Percentiles rank a stretch among this genome's conserved stretches.
Evolutionary conservation across 495 filamentous ascomycete genomes (phyloP).

Genomic region (Bombardia bombarda): DNA sequence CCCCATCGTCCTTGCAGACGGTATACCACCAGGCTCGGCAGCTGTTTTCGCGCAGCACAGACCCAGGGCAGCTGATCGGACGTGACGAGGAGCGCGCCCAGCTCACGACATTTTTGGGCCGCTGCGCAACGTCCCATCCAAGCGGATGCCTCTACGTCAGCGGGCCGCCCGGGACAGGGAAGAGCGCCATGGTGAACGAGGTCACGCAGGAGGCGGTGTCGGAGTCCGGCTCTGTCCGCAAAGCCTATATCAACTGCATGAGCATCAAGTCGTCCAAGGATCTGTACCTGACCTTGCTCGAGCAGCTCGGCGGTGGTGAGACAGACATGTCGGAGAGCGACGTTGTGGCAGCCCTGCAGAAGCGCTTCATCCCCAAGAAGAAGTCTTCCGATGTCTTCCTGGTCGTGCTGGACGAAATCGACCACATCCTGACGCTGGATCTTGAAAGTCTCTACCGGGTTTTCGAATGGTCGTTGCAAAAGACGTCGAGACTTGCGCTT

Average conservation of each 20-base stretch:
- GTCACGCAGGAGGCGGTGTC: conserved; percentile 52
- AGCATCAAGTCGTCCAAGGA: conserved; percentile 80
- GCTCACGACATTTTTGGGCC: conserved; percentile 59
- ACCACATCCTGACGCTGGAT: conserved; percentile 82
- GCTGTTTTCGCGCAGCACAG: conserved; percentile 71
- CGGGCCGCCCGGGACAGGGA: conserved; percentile 91
- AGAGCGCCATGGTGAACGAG: conserved; percentile 84
- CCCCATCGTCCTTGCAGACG: conserved; percentile 53
- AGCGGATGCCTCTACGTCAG: conserved; percentile 93
- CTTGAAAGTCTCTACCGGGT: conserved; percentile 78
- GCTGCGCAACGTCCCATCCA: conserved; percentile 47
- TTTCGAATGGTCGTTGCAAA: conserved; percentile 86
- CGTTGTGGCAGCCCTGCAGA: conserved; percentile 51
- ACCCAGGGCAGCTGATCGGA: conserved; percentile 70
- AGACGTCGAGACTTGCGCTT: conserved; percentile 67
- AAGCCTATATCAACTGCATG: conserved; percentile 89
- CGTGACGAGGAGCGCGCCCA: conserved; percentile 72
- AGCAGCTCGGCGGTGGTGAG: conserved; percentile 32
- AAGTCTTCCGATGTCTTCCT: conserved; percentile 54
- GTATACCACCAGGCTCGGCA: conserved; percentile 84
- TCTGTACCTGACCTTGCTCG: conserved; percentile 67
- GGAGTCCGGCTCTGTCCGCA: conserved; percentile 42
- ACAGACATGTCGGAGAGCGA: conserved; percentile 38
- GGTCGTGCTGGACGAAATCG: conserved; percentile 88
- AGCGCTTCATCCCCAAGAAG: conserved; percentile 55